phyloP scores from a whole-genome alignment of 176 grass and related monocot genomes.

The Carex cristatella region DNA sequence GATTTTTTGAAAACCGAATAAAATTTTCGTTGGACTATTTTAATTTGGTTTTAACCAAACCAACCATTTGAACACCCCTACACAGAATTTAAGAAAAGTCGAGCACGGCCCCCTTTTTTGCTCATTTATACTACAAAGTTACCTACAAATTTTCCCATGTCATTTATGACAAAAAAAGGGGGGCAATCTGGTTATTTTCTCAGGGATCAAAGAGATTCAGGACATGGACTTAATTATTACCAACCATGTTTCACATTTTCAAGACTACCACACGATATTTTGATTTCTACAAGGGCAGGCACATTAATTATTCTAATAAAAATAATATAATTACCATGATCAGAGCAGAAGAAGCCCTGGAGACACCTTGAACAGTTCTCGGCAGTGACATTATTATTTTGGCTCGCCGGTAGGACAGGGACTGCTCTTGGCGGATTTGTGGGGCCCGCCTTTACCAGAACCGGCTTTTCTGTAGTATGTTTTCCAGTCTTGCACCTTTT shows the following conservation, averaged over 20 bases:
- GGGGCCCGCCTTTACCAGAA: slow-evolving; percentile 51
- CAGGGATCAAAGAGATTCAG: not conserved
- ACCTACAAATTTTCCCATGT: not conserved
- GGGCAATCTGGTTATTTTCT: not conserved
- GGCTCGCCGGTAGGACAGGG: slow-evolving; percentile 34
- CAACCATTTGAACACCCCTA: too few species aligned
- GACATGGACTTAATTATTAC: not conserved
- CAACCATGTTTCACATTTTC: not conserved
- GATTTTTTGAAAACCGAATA: too few species aligned
- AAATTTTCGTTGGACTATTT: too few species aligned
- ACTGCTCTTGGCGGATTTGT: slow-evolving; percentile 39
- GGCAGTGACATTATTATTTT: slow-evolving; percentile 32
- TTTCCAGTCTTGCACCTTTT: slow-evolving; percentile 84
- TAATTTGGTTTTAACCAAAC: too few species aligned
- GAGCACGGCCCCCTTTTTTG: not conserved
- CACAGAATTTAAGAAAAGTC: not conserved
- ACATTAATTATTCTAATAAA: not conserved
- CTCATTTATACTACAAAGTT: not conserved
- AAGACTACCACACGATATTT: not conserved
- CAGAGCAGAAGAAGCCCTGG: slow-evolving; percentile 95
- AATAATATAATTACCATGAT: slow-evolving; percentile 62
- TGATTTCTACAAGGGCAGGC: not conserved
- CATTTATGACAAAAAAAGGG: not conserved
- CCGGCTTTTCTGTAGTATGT: slow-evolving; percentile 88
- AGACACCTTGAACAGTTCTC: slow-evolving; percentile 70